Conservation (phyloP, 805 yeast genomes). For the Kuraishia cidri region DNA sequence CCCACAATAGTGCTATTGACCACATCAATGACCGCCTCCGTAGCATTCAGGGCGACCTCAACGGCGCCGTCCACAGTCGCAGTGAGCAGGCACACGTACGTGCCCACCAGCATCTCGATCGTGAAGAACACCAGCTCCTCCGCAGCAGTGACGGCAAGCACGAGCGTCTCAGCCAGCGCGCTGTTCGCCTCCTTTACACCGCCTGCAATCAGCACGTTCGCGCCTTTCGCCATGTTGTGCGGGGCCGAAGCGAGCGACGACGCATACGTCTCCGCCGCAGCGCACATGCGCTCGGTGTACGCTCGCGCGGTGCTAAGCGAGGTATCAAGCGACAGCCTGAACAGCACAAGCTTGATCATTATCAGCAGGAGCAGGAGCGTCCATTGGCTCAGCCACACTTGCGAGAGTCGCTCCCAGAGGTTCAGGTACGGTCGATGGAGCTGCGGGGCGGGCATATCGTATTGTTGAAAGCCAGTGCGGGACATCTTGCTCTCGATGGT, state of each 20-base stretch:
- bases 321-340: constrained; percentile 34
- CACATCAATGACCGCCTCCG: constrained; percentile 48
- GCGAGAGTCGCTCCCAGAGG: constrained; percentile 47
- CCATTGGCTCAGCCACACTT: constrained; percentile 58
- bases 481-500: too few species aligned
- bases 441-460: too few species aligned
- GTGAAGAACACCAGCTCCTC: constrained; percentile 55
- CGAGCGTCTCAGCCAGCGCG: constrained; percentile 32
- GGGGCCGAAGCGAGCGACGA: constrained; percentile 36
- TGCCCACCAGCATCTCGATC: constrained; percentile 72
- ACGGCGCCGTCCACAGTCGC: constrained; percentile 69
- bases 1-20: constrained; percentile 53
- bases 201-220: constrained; percentile 40
- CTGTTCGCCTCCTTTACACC: constrained; percentile 38
- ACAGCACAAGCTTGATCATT: constrained; percentile 51
- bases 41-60: constrained; percentile 63
- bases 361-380: constrained; percentile 48
- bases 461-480: too few species aligned
- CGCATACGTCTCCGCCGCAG: constrained; percentile 29
- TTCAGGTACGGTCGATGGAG: constrained; percentile 41
- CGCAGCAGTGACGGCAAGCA: constrained; percentile 42
- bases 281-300: constrained; percentile 35
- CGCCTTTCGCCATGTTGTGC: constrained; percentile 41
- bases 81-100: constrained; percentile 74
- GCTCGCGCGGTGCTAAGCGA: constrained; percentile 30